Evolutionary conservation across 2,329 filamentous ascomycete genomes (phyloP), one percentile per base, ranked within the genome.

Genomic region (Purpureocillium lavendulum): DNA sequence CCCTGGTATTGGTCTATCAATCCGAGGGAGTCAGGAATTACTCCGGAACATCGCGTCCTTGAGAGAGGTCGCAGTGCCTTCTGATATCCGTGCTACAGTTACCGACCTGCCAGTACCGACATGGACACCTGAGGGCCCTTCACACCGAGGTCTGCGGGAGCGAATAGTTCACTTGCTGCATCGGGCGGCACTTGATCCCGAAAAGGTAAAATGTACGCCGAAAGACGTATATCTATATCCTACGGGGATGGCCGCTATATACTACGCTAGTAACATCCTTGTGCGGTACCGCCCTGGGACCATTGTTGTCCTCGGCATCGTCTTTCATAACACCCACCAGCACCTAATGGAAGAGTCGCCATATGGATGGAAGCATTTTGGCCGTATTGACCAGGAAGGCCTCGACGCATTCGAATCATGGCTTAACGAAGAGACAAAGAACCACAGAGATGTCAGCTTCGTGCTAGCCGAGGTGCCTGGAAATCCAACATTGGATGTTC

Each of bases 231-330:
- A 64, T 36, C 56, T 79, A 14, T 77, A 70, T 48, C 64, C 66
- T 4, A 70, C 70, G 0, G 74, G 74, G 17, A 78, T 78, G 73
- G 66, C 66, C 1, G 62, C 66, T 18, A 65, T 79, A 9, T 71
- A 65, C 40, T 54, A 63, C 17, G 43, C 62, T 2, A 67, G 67
- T 28, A 57, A 58, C 31, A 54, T 60, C 3, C 48, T 75, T 8
- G 43, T 57, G 3, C 48, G 53, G 21, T 48, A 59, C 24, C 56
- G 61, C 2, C 53, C 58, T 0, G 54, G 58, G 3, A 60, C 56
- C 28, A 57, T 63, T 5, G 61, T 69, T 6, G 54, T 70, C 11
- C 59, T 77, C 18, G 73, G 74, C 7, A 55, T 71, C 14, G 55
- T 69, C 3, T 78, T 77, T 48, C 64, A 71, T 45, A 66, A 61